Evolutionary conservation across 257 asterid genomes (phyloP), one percentile per base, ranked within the genome.

Genomic region (Nicotiana otophora): DNA sequence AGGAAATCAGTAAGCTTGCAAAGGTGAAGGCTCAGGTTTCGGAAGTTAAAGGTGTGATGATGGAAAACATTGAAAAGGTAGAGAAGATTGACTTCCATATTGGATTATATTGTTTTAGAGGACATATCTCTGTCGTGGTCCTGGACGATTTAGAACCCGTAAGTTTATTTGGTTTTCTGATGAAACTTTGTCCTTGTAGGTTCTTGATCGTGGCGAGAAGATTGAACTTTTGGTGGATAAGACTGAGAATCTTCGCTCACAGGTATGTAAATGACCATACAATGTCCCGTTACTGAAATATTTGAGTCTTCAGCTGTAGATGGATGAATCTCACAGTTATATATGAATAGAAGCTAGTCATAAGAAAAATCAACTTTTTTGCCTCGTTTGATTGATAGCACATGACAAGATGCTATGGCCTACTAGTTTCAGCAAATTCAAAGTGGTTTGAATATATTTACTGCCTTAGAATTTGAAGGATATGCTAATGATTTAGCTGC

Each of bases 21-120:
- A 90, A 94, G 90, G 98, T 96, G 89, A 93, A 92, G 90, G 98
- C 98, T 84, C 98, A 94, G 90, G 98, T 96, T 88, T 84, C 96
- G 51, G 98, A 94, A 92, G 99, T 95, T 82, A 95, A 95, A 84
- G 99, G 98, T 76, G 99, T 95, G 86, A 95, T 95, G 99, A 95
- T 94, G 97, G 99, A 95, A 81, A 95, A 95, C 85, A 95, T 95
- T 75, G 99, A 95, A 84, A 95, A 95, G 97, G 99, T 91, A 82
- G 54, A 70, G 66, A 31, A n/a, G 39, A 74, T 58, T 72, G 61
- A 48, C 46, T 33, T 23, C 26, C 23, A 15, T 70, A 26, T 15
- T 15, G 46, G 63, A 19, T 17, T 68, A 30, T 19, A 20, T 65
- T 42, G 23, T 34, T 77, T 53, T 77, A 67, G 69, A 42, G 62